Conservation (phyloP, 148 eudicot genomes). For the Linanthus parryae region DNA sequence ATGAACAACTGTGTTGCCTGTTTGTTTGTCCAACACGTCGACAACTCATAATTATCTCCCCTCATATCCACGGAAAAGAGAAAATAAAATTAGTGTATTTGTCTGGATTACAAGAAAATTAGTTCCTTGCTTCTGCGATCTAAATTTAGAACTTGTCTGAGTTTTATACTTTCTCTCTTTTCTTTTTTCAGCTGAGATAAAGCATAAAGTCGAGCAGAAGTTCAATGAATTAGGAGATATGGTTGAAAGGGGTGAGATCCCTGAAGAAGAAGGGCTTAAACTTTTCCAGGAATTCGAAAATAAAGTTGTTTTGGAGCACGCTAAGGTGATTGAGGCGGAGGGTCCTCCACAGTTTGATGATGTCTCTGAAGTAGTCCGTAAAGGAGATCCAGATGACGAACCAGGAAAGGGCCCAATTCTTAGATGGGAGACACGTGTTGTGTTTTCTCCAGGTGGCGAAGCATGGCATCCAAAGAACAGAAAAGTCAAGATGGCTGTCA, state of each 20-base stretch:
- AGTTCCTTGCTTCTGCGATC: too few species aligned
- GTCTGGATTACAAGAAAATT: too few species aligned
- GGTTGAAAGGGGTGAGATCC: slow-evolving; percentile 65
- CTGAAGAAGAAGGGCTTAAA: slow-evolving; percentile 62
- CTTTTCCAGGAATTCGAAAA: slow-evolving; percentile 83
- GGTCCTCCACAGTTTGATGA: slow-evolving; percentile 42
- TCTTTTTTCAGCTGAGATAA: slow-evolving; percentile 59
- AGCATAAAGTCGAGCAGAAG: slow-evolving; percentile 66
- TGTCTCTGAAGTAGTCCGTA: slow-evolving; percentile 25
- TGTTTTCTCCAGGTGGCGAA: slow-evolving; percentile 82
- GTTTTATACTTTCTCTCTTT: neutral
- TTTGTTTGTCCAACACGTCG: too few species aligned
- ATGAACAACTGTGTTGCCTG: too few species aligned
- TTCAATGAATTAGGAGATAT: slow-evolving; percentile 68
- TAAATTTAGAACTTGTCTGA: neutral
- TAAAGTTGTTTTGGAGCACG: slow-evolving; percentile 54
- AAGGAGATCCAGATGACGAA: slow-evolving; percentile 57
- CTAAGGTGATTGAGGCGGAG: slow-evolving; percentile 54
- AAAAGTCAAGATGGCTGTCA: slow-evolving; percentile 82
- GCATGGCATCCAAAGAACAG: slow-evolving; percentile 98
- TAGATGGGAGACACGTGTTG: slow-evolving; percentile 75
- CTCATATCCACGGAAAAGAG: too few species aligned
- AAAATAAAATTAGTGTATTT: too few species aligned
- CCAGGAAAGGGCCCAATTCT: slow-evolving; percentile 94
- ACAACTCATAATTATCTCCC: too few species aligned